These are phyloP conservation scores for Mortierella sp. DNA, from an alignment of 371 early-diverging fungal genomes.

Conservation along the genomic window DNA sequence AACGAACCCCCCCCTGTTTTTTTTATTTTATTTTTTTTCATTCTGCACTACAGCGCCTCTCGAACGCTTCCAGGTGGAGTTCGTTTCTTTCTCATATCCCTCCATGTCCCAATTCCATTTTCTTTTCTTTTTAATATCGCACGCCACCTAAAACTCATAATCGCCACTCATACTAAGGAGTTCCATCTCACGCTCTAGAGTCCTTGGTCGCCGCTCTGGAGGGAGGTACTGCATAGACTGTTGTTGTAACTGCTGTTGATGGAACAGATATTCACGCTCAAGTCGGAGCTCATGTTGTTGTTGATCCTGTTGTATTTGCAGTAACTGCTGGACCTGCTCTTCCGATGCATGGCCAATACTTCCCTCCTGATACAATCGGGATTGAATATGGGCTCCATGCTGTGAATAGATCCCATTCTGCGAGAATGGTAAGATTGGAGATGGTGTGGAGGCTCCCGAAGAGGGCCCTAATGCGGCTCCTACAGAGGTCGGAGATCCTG, in stretches of 20 bases:
- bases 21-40: no score
- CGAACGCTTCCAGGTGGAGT: no score
- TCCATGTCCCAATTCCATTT: no score
- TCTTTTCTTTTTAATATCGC: no score
- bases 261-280: conserved; percentile 12
- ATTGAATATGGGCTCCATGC: conserved; percentile 10
- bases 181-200: conserved; percentile 46
- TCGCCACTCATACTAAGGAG: conserved; percentile 47
- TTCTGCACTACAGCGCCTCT: no score
- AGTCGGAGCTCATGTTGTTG: conserved; percentile 7
- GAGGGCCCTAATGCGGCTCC: conserved; percentile 16
- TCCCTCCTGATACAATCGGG: conserved; percentile 12
- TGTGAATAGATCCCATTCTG: conserved; percentile 14
- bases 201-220: conserved; percentile 27
- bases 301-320: conserved; percentile 15
- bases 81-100: no score
- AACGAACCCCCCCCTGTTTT: no score
- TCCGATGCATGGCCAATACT: neutral
- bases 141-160: conserved; percentile 22
- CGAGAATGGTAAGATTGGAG: conserved; percentile 6
- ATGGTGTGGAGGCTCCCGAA: conserved; percentile 27
- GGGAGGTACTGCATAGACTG: conserved; percentile 5
- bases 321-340: conserved; percentile 20
- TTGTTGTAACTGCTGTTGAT: conserved; percentile 5
- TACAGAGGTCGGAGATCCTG: no score